phyloP scores from a whole-genome alignment of 371 early-diverging fungal genomes.

The Zancudomyces culisetae region DNA sequence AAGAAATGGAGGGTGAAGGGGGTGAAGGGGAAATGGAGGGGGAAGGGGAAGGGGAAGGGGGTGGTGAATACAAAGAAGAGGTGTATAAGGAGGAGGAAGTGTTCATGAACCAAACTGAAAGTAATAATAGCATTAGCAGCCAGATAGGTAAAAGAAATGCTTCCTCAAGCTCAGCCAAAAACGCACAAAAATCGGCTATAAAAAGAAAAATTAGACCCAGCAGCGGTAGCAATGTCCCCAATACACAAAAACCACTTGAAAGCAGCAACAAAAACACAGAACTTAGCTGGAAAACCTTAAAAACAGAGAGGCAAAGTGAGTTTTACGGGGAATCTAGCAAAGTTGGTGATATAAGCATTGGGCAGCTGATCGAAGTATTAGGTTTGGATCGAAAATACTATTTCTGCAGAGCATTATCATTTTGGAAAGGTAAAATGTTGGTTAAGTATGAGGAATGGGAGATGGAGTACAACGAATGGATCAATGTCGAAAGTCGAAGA shows the following conservation, averaged over 20 bases:
- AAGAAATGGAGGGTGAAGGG: neutral
- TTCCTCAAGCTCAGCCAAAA: neutral
- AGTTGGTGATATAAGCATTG: neutral
- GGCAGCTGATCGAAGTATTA: conserved; percentile 18
- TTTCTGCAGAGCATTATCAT: conserved; percentile 11
- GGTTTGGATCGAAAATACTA: conserved; percentile 21
- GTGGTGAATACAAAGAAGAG: neutral
- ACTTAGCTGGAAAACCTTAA: conserved; percentile 7
- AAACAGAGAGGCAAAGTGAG: conserved; percentile 6
- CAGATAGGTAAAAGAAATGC: neutral
- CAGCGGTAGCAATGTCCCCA: neutral
- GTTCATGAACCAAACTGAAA: too few species aligned
- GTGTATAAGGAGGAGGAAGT: neutral
- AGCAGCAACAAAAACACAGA: neutral
- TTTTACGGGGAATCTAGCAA: neutral
- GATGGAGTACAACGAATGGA: conserved; percentile 22
- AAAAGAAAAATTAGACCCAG: neutral
- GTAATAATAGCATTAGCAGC: too few species aligned
- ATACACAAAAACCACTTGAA: conserved; percentile 3
- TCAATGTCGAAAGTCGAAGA: conserved; percentile 16
- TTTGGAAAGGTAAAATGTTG: conserved; percentile 15
- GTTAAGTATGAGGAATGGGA: conserved; percentile 16
- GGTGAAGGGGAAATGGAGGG: neutral
- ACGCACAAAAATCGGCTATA: neutral
- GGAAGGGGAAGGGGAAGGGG: neutral